Evolutionary conservation across 352 stramenopile genomes (phyloP), one percentile per base, ranked within the genome.

Genomic region (Plasmopara viticola): DNA sequence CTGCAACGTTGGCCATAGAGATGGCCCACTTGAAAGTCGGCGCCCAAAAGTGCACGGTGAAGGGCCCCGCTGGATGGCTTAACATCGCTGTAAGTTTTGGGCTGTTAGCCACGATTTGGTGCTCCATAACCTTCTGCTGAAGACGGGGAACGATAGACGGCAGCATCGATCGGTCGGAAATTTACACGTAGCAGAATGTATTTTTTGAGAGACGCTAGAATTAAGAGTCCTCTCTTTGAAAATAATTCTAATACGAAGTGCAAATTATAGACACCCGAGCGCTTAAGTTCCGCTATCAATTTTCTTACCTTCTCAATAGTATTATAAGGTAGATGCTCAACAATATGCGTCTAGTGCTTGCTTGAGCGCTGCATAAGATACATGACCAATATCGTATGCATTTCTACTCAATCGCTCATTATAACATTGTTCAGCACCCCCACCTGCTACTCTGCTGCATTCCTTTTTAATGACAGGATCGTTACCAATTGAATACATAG

Each of bases 31-130:
- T 96, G 58, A 95, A 78, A 13, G 72, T 81, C 10, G 87, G 87
- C 12, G 87, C 87, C 84, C 86, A 96, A 55, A 96, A 95, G 68
- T 95, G 85, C 10, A 95, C 76, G 15, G 86, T 95, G 61, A 95
- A 96, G 2, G 86, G 86, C 3, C 86, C 86, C 0, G 86, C 86
- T 6, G 86, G 86, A 54, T 94, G 84, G 15, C 60, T 60, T 33
- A 96, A 53, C 37, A 95, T 56, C 6, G 64, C 40, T 40, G 49
- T 60, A 42, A 91, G 49, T 64, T 82, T 85, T 34, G 80, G 72
- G 61, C 85, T 89, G 47, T 74, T 79, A 37, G 72, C 72, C 20
- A 91, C 67, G 53, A 89, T 62, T 44, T 86, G 74, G 8, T 78
- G 63, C 66, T 83, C 68, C 30, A 91, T 55, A 47, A 91, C 72